Conservation (phyloP, 2,329 filamentous ascomycete genomes). For the Nemania sp. region DNA sequence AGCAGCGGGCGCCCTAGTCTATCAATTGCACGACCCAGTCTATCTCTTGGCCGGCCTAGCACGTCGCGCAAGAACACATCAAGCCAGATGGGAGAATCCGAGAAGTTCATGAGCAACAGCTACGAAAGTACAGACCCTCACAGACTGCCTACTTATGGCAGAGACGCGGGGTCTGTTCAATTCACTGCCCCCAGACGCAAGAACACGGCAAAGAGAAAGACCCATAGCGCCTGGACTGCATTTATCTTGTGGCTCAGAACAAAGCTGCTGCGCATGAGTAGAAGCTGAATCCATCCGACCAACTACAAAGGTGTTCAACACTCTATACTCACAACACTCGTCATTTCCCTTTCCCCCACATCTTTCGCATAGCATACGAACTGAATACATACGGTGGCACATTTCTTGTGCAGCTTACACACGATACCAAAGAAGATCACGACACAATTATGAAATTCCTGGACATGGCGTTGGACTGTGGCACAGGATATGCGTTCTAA, state of each 20-base stretch:
- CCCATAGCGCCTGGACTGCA: conserved; percentile 70
- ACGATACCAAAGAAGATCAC: conserved; percentile 24
- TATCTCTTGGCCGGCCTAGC: conserved; percentile 44
- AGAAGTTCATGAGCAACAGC: conserved; percentile 62
- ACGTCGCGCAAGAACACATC: conserved; percentile 46
- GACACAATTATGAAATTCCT: conserved; percentile 34
- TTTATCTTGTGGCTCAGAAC: conserved; percentile 75
- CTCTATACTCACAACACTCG: neutral
- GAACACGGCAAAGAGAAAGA: conserved; percentile 68
- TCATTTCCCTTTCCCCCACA: neutral
- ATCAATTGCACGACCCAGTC: conserved; percentile 46
- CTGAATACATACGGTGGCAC: neutral
- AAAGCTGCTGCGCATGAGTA: conserved; percentile 60
- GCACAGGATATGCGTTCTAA: conserved; percentile 19
- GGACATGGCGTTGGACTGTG: conserved; percentile 45
- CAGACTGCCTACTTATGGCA: conserved; percentile 48
- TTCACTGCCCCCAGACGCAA: conserved; percentile 58
- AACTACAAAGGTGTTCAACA: neutral
- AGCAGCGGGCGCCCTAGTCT: conserved; percentile 50
- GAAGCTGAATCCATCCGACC: conserved; percentile 32
- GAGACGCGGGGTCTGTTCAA: conserved; percentile 54
- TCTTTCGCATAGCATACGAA: neutral
- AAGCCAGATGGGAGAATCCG: conserved; percentile 46
- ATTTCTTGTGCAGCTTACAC: conserved; percentile 13
- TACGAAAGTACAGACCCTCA: conserved; percentile 57